Evolutionary conservation across 208 protist species (phyloP), one percentile per base, ranked within the genome.

Genomic region (Acanthamoeba lenticulata): DNA sequence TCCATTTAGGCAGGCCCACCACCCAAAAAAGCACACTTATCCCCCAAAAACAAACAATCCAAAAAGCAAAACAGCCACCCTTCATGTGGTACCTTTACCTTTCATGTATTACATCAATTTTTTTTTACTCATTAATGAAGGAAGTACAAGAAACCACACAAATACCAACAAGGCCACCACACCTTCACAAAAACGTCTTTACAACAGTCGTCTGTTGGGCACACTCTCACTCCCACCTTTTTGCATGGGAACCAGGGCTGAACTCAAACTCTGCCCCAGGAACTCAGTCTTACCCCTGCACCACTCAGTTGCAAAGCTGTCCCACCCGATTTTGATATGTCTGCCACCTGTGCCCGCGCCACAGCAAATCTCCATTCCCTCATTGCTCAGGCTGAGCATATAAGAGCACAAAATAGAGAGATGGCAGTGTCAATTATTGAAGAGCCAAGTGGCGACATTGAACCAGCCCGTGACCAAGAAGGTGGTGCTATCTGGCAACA

Each of bases 151-250:
- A n/a, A n/a, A n/a, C n/a, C n/a, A n/a, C n/a, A n/a, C n/a, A n/a
- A n/a, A n/a, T n/a, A n/a, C n/a, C n/a, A n/a, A n/a, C n/a, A n/a
- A n/a, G n/a, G n/a, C n/a, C n/a, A n/a, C n/a, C n/a, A n/a, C n/a
- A n/a, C n/a, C n/a, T n/a, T n/a, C n/a, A n/a, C n/a, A n/a, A n/a
- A n/a, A n/a, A n/a, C n/a, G n/a, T n/a, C n/a, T n/a, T n/a, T n/a
- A n/a, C n/a, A n/a, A n/a, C n/a, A n/a, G n/a, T n/a, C n/a, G n/a
- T n/a, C n/a, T n/a, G n/a, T n/a, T n/a, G n/a, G n/a, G n/a, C n/a
- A n/a, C 60, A 98, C 98, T 94, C 98, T 99, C 97, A 98, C 99
- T 52, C 45, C 45, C 45, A 52, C 45, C 45, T 15, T 52, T 19
- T 52, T 52, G 15, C 5, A 5, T 5, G 45, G 9, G 5, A 19